These are phyloP conservation scores for Neofusicoccum umdonicola DNA, from an alignment of 2,329 filamentous ascomycete genomes.

Conservation along the genomic window DNA sequence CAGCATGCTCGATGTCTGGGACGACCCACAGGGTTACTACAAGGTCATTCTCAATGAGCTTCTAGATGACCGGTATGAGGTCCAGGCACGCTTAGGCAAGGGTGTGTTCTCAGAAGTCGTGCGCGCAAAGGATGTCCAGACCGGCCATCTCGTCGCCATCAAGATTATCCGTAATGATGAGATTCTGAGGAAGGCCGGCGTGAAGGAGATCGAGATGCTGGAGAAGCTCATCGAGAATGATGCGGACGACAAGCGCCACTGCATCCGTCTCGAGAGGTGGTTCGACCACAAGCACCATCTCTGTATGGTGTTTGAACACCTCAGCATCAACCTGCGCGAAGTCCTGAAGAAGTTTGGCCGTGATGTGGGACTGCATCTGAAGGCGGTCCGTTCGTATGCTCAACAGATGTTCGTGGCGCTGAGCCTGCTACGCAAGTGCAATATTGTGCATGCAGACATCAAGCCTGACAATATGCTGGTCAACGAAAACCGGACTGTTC, in stretches of 20 bases:
- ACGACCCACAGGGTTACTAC: conserved; percentile 94
- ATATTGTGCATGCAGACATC: conserved; percentile 91
- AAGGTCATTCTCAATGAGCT: conserved; percentile 90
- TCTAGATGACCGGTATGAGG: conserved; percentile 82
- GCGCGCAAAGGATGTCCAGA: conserved; percentile 71
- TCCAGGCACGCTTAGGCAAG: conserved; percentile 82
- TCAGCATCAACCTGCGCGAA: conserved; percentile 88
- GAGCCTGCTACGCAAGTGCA: conserved; percentile 83
- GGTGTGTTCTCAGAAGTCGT: conserved; percentile 98
- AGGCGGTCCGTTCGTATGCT: conserved; percentile 83
- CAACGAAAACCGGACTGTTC: conserved; percentile 75
- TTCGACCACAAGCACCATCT: conserved; percentile 96
- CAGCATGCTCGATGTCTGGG: conserved; percentile 67
- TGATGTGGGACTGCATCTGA: conserved; percentile 86
- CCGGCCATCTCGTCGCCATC: conserved; percentile 75
- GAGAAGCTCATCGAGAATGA: conserved; percentile 84
- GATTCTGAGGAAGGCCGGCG: conserved; percentile 70
- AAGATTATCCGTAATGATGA: conserved; percentile 97
- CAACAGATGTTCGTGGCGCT: conserved; percentile 92
- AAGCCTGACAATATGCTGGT: conserved; percentile 98
- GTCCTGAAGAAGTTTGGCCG: conserved; percentile 94
- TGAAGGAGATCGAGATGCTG: conserved; percentile 91
- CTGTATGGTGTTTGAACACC: conserved; percentile 95
- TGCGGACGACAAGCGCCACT: conserved; percentile 83
- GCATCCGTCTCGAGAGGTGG: conserved; percentile 80